phyloP scores from a whole-genome alignment of 208 protist genomes.

The Lotmaria passim region DNA sequence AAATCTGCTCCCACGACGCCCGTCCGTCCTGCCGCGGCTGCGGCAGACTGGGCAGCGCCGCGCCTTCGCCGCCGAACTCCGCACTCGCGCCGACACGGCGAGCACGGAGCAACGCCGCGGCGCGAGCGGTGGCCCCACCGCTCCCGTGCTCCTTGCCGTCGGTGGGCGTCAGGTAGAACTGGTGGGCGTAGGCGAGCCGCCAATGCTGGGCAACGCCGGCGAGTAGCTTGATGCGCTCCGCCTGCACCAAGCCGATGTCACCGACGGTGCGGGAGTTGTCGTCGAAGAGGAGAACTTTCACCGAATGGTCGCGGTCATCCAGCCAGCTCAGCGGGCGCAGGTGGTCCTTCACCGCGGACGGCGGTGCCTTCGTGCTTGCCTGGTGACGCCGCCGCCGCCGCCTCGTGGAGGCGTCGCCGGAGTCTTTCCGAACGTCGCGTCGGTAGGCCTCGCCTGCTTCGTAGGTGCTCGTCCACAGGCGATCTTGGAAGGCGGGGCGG shows the following conservation, averaged over 20 bases:
- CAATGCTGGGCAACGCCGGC: constrained; percentile 23
- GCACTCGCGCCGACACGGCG: neutral
- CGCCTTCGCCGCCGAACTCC: neutral
- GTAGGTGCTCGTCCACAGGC: constrained; percentile 28
- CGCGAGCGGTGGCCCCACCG: neutral
- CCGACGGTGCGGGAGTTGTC: constrained; percentile 34
- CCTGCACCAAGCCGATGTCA: constrained; percentile 26
- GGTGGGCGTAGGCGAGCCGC: constrained; percentile 31
- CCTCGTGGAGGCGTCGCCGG: neutral
- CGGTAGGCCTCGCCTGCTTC: constrained; percentile 20
- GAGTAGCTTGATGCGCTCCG: constrained; percentile 31
- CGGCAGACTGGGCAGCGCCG: too few relatives aligned
- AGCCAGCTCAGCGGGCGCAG: constrained; percentile 37
- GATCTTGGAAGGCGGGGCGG: constrained; percentile 23
- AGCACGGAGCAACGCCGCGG: neutral
- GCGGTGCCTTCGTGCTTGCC: neutral
- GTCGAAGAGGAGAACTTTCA: constrained; percentile 36
- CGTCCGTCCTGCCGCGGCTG: constrained; percentile 8
- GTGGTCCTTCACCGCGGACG: neutral
- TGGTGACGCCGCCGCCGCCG: neutral
- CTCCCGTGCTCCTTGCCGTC: constrained; percentile 22
- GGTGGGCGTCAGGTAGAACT: constrained; percentile 24
- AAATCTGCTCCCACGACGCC: constrained; percentile 25
- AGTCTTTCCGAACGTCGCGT: neutral
- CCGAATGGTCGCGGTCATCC: constrained; percentile 23